Evolutionary conservation across 1,284 basidiomycete genomes (phyloP).

Genomic region (Agaricales sp.): DNA sequence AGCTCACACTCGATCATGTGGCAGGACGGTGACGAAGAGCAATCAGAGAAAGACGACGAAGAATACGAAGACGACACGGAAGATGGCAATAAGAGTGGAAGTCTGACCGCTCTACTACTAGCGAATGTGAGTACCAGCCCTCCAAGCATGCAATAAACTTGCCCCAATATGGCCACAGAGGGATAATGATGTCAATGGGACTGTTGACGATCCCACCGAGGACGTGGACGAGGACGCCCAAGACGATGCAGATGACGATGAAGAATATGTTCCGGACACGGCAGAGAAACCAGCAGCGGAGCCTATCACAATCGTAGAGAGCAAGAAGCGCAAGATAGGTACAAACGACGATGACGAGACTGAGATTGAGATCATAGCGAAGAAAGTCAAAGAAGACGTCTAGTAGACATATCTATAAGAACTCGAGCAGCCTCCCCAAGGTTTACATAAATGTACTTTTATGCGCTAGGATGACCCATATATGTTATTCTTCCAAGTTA

Average conservation of each 20-base stretch:
- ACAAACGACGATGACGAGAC: constrained; percentile 25
- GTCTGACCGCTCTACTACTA: neutral
- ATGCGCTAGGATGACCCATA: constrained; percentile 7
- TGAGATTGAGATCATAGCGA: constrained; percentile 25
- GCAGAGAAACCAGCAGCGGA: constrained; percentile 12
- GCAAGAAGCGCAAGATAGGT: constrained; percentile 26
- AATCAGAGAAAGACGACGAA: neutral
- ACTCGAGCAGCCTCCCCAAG: too few species aligned
- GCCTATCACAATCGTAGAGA: constrained; percentile 27
- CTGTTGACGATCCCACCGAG: too few species aligned
- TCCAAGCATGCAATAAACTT: too few species aligned
- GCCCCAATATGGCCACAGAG: too few species aligned
- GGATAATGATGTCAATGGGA: too few species aligned
- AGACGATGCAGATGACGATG: constrained; percentile 24
- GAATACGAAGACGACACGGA: neutral
- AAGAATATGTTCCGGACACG: constrained; percentile 17
- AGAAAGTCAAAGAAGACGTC: constrained; percentile 30
- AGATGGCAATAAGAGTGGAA: neutral
- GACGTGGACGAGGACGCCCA: constrained; percentile 26
- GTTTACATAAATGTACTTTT: too few species aligned
- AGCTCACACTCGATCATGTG: too few species aligned
- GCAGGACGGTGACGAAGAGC: neutral
- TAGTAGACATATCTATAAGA: neutral
- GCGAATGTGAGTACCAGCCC: neutral
- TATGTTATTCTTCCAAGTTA: constrained; percentile 12